Base-by-base conservation (phyloP, 2,329 filamentous ascomycete genomes). In the Ilyonectria robusta region DNA sequence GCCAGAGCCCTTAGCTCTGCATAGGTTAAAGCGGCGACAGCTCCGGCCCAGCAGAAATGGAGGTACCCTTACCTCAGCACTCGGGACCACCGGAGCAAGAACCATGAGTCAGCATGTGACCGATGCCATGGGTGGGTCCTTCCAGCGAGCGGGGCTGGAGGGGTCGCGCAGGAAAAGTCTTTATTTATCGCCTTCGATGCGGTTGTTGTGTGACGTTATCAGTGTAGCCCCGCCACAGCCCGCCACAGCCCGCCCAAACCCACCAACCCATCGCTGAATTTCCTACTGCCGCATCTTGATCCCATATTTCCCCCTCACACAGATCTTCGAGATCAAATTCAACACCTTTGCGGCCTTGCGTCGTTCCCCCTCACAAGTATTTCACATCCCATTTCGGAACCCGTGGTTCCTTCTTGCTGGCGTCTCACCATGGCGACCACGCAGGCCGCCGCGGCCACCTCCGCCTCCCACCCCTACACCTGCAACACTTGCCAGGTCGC, bases 401-500 rank as follows among this genome's bases (percentile, higher is more conserved):
- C 50, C 17, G 21, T 19, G 35, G 37, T 23, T 48, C 10, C 35
- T 48, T 19, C 29, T 33, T 33, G 17, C 57, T 57, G 42, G 40
- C 40, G 26, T 53, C 31, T 29, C 33, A 66, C 29, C 65, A 90
- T 90, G 88, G 84, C 87, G 68, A 81, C 77, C 69, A 75, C 72
- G 57, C 78, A 80, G 66, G 70, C 79, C 58, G 72, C 75, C 53
- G 75, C 75, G 61, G 78, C 76, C 70, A 80, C 79, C 8, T 76
- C 83, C 17, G 77, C 88, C 35, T 87, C 91, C 29, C 94, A 98
- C 79, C 95, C 96, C 2, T 99, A 95, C 84, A 98, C 95, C 62
- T 99, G 96, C 90, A 99, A 98, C 82, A 96, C 95, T 65, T 99
- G 96, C 79, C 94, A 97, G 80, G 95, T 99, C 75, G 96, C 95